Base-by-base conservation (phyloP, 2,329 filamentous ascomycete genomes). In the Calonectria crousiana region DNA sequence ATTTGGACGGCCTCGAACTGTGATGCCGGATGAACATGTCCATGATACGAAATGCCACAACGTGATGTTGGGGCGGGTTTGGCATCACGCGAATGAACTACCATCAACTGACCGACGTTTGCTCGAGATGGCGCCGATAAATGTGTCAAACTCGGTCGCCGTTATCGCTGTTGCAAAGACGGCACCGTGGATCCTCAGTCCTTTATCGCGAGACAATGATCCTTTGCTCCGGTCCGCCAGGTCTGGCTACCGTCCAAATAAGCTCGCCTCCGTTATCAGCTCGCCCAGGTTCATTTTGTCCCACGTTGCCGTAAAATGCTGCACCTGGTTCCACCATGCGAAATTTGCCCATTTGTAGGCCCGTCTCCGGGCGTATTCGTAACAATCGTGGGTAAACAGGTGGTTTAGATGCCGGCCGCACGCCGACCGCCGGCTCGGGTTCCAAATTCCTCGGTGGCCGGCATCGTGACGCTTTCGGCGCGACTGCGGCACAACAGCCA, bases 331-430 rank as follows among this genome's bases (percentile, higher is more conserved):
- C 58, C 68, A 56, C 60, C 30, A 30, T 26, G 34, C 13, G 26
- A 65, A 66, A 28, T 44, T 47, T 51, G 30, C 30, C 30, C 52
- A 41, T 38, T 41, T 18, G n/a, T 38, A 69, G 44, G 36, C 49
- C n/a, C 53, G 36, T 62, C 26, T 47, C 52, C 47, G 49, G 68
- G 68, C 58, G 36, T 66, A 23, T 49, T 44, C 18, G 51, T 49
- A 65, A 32, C 23, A 16, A 53, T 23, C 60, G 38, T 47, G 66
- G 14, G 28, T 56, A 23, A 38, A 38, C 49, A 38, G 20, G 44
- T 64, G 56, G 47, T 64, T 60, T 58, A 36, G 68, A 66, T 62
- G 47, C 41, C 60, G 11, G 47, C 26, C 26, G 52, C 51, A 51
- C 26, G 30, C 56, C 26, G 23, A 60, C n/a, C 34, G 56, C n/a